Conservation (phyloP, 805 yeast genomes). For the Hanseniaspora singularis region DNA sequence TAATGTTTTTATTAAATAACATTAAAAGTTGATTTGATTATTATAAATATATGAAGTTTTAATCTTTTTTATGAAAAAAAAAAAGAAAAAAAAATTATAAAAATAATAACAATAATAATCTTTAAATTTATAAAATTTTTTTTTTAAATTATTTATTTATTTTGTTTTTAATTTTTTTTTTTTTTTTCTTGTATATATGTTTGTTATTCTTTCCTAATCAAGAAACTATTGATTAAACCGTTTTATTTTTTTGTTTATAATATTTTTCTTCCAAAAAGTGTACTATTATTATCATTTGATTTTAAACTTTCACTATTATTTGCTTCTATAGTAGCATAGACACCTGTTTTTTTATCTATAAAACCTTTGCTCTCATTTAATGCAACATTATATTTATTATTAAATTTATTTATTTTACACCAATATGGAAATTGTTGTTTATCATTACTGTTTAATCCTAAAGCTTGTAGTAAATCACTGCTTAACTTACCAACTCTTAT, state of each 20-base stretch:
- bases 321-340: not conserved
- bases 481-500: conserved; percentile 2
- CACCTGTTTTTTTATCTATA: not conserved
- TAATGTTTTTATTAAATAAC: too few species aligned
- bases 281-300: not conserved
- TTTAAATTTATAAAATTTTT: too few species aligned
- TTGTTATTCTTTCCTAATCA: not conserved
- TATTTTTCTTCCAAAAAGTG: not conserved
- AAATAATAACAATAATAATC: too few species aligned
- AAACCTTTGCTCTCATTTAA: conserved; percentile 9
- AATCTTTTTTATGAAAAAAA: too few species aligned
- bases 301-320: not conserved
- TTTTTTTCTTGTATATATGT: not conserved
- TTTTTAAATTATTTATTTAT: too few species aligned
- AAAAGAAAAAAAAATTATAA: too few species aligned
- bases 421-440: conserved; percentile 9
- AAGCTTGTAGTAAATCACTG: not conserved
- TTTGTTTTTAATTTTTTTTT: too few species aligned
- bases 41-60: too few species aligned
- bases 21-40: too few species aligned
- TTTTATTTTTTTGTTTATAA: too few species aligned
- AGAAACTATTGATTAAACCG: too few species aligned
- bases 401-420: conserved; percentile 10
- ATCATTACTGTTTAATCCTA: not conserved
- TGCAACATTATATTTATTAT: conserved; percentile 1